Percentiles rank a stretch among this genome's conserved stretches.
Conservation (phyloP, 192 early-diverging fungal species). For the Coemansia sp. region DNA sequence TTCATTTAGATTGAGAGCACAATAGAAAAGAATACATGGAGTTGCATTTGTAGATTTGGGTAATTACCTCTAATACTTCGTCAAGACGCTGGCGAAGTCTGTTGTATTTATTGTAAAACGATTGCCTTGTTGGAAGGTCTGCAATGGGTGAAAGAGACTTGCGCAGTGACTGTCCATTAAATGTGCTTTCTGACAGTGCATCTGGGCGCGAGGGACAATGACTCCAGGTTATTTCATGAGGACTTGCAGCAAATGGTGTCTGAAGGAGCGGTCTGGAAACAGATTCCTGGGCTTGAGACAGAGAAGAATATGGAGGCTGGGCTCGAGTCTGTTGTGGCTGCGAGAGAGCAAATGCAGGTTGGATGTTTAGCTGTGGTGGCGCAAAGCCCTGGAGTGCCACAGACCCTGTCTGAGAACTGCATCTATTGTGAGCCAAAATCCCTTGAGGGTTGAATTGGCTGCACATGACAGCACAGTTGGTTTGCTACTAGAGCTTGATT, state of each 20-base stretch:
- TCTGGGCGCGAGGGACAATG: background rate
- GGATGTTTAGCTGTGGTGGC: background rate
- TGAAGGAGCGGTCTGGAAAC: background rate
- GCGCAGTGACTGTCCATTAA: background rate
- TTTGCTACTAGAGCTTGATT: background rate
- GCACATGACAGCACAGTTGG: background rate
- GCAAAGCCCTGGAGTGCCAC: background rate
- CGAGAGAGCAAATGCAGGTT: background rate
- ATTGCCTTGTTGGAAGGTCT: background rate
- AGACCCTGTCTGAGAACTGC: background rate
- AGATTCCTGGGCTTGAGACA: background rate
- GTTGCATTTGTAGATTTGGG: too few relatives aligned
- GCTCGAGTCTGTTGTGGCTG: background rate
- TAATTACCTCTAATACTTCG: slow-evolving; percentile 36
- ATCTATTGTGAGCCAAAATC: background rate
- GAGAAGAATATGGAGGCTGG: background rate
- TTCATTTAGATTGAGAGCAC: too few relatives aligned
- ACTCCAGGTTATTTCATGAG: background rate
- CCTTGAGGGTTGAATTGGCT: background rate
- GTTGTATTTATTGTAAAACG: slow-evolving; percentile 10
- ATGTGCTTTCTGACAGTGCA: background rate
- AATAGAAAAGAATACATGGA: too few relatives aligned
- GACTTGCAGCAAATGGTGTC: background rate
- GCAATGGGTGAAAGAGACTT: slow-evolving; percentile 2
- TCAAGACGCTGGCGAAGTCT: slow-evolving; percentile 25